Base-by-base conservation (phyloP, 306 rosid species). In the Lablab purpureus region DNA sequence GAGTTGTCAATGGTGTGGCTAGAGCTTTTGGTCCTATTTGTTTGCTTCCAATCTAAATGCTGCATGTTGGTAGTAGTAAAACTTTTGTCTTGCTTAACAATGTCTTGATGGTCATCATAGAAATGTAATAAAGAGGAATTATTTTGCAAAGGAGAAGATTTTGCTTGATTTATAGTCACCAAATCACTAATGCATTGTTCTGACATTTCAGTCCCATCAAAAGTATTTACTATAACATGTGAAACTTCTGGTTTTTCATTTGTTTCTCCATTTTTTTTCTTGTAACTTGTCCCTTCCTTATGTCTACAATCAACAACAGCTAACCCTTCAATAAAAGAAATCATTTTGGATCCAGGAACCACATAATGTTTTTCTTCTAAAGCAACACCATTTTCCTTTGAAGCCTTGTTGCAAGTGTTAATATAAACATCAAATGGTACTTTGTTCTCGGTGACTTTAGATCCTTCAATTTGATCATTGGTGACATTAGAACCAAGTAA, bases 191-290 rank as follows among this genome's bases (percentile, higher is more conserved):
- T 47, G 78, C 45, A 28, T 76, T 80, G 67, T 66, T 56, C 77
- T 80, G 81, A 41, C 5, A 65, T 68, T 30, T 88, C 78, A 41
- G 72, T 59, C 34, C n/a, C 86, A 49, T 65, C 83, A 25, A 36
- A 54, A 41, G 23, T 58, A 9, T 55, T 58, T 11, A 40, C 74
- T 17, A 6, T 60, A 76, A 76, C 82, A 76, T 25, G 43, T 10
- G 72, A 79, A 76, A 70, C 85, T 69, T 87, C 85, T 37, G 37
- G 43, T 0, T 51, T 75, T 41, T 64, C 64, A 43, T 76, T 32
- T 37, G 56, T 67, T 74, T 86, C 89, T 80, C 75, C 84, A 13
- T 50, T 27, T 68, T 71, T 56, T 19, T 17, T 74, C 76, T 76
- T 25, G 73, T 56, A 63, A 27, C 23, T 54, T 10, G 55, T 68